Percentiles rank a stretch among this genome's conserved stretches.
Conservation (phyloP, 176 grass and related monocot species). For the Oryza glaberrima region DNA sequence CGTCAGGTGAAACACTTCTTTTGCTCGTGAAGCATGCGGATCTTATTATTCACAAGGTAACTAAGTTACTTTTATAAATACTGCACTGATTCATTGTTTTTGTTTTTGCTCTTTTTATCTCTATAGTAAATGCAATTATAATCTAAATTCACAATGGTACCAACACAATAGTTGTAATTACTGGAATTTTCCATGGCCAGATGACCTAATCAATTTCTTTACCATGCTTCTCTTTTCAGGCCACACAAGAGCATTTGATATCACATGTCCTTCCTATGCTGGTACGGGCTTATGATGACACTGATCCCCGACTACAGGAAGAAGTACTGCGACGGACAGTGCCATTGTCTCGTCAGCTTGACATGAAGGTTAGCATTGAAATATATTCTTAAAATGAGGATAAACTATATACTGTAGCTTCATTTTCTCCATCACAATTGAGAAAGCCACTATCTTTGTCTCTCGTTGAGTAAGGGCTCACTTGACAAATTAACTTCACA, state of each 20-base stretch:
- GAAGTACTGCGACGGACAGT: conserved; percentile 88
- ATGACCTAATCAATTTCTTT: conserved; percentile 36
- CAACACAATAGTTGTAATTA: neutral
- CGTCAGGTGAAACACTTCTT: conserved; percentile 96
- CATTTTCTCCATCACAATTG: neutral
- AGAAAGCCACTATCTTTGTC: neutral
- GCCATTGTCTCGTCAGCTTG: conserved; percentile 72
- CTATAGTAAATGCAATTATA: neutral
- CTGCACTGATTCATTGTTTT: neutral
- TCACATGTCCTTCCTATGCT: conserved; percentile 87
- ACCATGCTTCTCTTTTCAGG: conserved; percentile 43
- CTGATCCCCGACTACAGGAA: conserved; percentile 95
- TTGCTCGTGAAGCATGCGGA: conserved; percentile 91
- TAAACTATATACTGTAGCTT: conserved; percentile 30
- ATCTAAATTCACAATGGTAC: conserved; percentile 11
- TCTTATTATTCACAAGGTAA: conserved; percentile 96
- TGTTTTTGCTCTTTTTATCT: neutral
- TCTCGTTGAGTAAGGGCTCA: conserved; percentile 11
- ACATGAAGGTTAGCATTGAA: conserved; percentile 62
- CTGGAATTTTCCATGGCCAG: conserved; percentile 4
- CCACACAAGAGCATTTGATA: conserved; percentile 79
- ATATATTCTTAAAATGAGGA: conserved; percentile 29
- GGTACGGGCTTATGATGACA: conserved; percentile 95
- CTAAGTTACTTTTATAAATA: conserved; percentile 28
- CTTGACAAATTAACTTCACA: neutral